Evolutionary conservation across 768 basidiomycete genomes (phyloP), one percentile per base, ranked within the genome.

Genomic region (Phylloporus rhodoxanthus): DNA sequence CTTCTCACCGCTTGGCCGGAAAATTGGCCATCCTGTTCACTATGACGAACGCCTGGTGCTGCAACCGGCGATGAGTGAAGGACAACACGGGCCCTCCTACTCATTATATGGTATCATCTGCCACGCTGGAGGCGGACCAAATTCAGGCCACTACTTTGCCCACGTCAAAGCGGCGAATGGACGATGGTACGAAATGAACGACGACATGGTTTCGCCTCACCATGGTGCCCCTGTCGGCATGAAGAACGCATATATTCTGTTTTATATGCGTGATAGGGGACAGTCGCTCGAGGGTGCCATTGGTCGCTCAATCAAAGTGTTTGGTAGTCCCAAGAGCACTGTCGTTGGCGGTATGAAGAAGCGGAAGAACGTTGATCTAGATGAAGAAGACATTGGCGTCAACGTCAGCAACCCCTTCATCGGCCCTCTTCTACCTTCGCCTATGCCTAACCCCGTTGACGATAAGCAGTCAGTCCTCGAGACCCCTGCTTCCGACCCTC

Each of bases 121-220:
- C 56, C 96, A 99, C 65, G 89, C 88, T 10, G 96, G 96, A 45
- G 76, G 81, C 36, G 92, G 93, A 5, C 91, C 94, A 13, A 90
- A 96, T 62, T 94, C 89, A 2, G 96, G 96, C 4, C 96, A 99
- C 68, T 99, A 99, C 69, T 91, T 82, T 56, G 85, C 94, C 15
- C 84, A 81, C 59, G 82, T 96, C 60, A 89, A 84, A 64, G 75
- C 80, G 34, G 75, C 74, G 30, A 71, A 78, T 29, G 84, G 82
- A 10, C 70, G 70, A 30, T 99, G 94, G 94, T 83, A 78, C 70
- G 84, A 91, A 70, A 94, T 94, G 84, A 95, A 99, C 70, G 96
- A 99, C 63, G 91, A 93, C 25, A 72, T 72, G 40, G 86, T 93
- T 20, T 69, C 75, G 9, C 60, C 69, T 4, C 61, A 67, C 13